phyloP scores from a whole-genome alignment of 495 filamentous ascomycete genomes.

The Penicillium salamii region DNA sequence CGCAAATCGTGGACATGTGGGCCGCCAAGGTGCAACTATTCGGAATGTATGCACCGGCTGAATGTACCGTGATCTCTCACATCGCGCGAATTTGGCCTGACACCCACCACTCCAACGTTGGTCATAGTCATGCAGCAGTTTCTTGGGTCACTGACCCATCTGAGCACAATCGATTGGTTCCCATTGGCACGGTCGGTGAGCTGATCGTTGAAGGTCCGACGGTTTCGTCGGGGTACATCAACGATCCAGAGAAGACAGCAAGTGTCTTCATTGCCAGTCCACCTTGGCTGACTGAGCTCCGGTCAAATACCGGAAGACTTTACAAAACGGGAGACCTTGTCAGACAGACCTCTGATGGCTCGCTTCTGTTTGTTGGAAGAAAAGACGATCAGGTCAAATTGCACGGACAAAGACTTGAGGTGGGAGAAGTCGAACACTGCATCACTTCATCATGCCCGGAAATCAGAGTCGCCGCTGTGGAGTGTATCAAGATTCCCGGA shows the following conservation, averaged over 20 bases:
- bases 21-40: background rate
- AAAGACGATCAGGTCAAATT: constrained; percentile 33
- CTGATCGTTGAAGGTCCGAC: constrained; percentile 37
- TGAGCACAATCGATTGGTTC: constrained; percentile 23
- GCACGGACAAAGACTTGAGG: constrained; percentile 30
- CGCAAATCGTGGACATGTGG: constrained; percentile 6
- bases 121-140: too few species aligned
- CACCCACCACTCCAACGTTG: too few species aligned
- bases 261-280: background rate
- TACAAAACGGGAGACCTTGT: constrained; percentile 54
- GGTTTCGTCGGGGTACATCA: constrained; percentile 34
- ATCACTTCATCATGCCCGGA: background rate
- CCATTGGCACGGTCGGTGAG: constrained; percentile 40
- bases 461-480: background rate
- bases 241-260: constrained; percentile 4
- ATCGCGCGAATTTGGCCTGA: too few species aligned
- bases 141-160: constrained; percentile 30
- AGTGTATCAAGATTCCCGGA: background rate
- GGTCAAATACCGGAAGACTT: constrained; percentile 16
- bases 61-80: background rate
- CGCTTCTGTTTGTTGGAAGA: constrained; percentile 37
- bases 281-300: background rate
- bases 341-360: constrained; percentile 32
- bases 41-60: background rate
- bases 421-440: constrained; percentile 3